Evolutionary conservation across 306 rosid genomes (phyloP), one percentile per base, ranked within the genome.

Genomic region (Cucurbita maxima): DNA sequence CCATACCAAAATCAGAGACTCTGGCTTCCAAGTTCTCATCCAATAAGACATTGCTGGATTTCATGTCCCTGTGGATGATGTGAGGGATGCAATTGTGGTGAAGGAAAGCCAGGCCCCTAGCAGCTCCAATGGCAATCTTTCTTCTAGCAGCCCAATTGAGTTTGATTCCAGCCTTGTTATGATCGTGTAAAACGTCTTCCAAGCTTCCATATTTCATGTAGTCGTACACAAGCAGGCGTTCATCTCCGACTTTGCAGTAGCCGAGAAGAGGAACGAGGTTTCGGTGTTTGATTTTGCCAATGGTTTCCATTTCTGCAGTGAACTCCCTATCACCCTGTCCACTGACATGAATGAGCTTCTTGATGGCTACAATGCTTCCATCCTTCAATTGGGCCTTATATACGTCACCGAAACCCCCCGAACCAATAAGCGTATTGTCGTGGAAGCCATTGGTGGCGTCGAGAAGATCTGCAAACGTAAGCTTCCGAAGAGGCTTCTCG

Each of bases 241-340:
- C 99, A 37, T 95, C 99, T 25, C 89, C 90, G 41, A 91, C 97
- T 72, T 91, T 95, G 82, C 99, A 95, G 82, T 91, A 94, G 7
- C 99, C 99, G 25, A 94, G 87, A 41, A 94, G 92, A 12, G 99
- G 92, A 61, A 91, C 99, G 8, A 95, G 88, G 80, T 95, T 95
- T 70, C 97, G 79, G 81, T 95, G 96, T 82, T 95, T 95, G 88
- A 95, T 89, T 79, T 89, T 91, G 75, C 99, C 99, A 22, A 95
- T 95, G 37, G 99, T 95, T 80, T 95, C 99, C 99, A 95, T 95
- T 71, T 95, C 99, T 34, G 99, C 99, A 10, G 96, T 95, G 88
- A 91, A 95, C 72, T 95, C 97, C 11, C 99, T 81, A 79, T 95
- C 99, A 50, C 99, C 99, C 78, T 95, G 99, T 54, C 99, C 99